phyloP scores from a whole-genome alignment of 1,284 basidiomycete genomes.

The Rhodotorula mucilaginosa region DNA sequence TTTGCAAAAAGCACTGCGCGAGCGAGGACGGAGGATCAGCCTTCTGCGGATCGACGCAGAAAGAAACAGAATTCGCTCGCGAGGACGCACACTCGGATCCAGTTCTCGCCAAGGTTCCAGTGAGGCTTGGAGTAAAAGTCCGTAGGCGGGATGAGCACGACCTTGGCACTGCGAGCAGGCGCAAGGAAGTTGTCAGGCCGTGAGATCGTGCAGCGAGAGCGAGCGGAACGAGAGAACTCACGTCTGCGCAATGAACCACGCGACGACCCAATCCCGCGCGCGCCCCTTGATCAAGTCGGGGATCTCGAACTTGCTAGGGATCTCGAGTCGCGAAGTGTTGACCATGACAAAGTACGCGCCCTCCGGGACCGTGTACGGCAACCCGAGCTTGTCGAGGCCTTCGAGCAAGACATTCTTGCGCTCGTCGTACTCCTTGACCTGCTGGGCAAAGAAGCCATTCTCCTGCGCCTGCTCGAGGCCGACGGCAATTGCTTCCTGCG shows the following conservation, averaged over 20 bases:
- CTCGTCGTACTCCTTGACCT: constrained; percentile 75
- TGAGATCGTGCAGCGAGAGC: background rate
- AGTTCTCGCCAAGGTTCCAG: constrained; percentile 76
- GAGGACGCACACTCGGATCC: constrained; percentile 62
- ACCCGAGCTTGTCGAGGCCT: constrained; percentile 77
- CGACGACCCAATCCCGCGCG: constrained; percentile 80
- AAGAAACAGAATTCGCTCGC: too few species aligned
- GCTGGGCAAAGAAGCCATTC: constrained; percentile 74
- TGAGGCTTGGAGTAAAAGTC: constrained; percentile 93
- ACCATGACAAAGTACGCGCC: constrained; percentile 87
- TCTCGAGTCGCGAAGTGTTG: constrained; percentile 56
- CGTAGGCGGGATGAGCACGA: constrained; percentile 88
- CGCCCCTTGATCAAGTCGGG: constrained; percentile 72
- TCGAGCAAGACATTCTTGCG: constrained; percentile 70
- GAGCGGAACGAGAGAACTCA: constrained; percentile 13
- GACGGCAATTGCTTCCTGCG: constrained; percentile 78
- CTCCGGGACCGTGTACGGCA: constrained; percentile 82
- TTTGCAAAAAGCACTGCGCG: constrained; percentile 76
- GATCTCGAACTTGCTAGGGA: constrained; percentile 81
- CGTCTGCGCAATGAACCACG: constrained; percentile 48
- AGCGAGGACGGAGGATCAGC: background rate
- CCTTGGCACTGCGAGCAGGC: constrained; percentile 57
- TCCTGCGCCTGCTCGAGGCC: constrained; percentile 75
- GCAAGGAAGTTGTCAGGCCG: background rate
- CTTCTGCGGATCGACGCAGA: background rate